Evolutionary conservation across 495 filamentous ascomycete species (phyloP), one percentile per base, ranked within the genome.

Genomic region (Pyrenopolyporus hunteri): DNA sequence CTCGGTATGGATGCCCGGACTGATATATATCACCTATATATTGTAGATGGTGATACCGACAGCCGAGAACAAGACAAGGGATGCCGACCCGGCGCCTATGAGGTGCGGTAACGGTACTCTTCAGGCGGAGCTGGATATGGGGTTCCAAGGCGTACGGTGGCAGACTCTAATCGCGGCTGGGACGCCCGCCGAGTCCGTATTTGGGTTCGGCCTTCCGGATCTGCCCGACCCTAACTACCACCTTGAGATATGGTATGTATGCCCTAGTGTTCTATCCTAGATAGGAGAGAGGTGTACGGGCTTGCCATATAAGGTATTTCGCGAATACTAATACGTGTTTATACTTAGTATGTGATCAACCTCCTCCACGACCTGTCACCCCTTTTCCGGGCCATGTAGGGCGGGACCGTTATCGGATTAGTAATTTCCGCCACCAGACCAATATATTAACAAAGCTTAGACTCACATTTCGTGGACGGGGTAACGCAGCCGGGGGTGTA

Each of bases 161-260:
- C 64, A 64, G 60, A 37, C 44, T 1, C 31, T 68, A 2, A 45
- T 64, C 3, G 64, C 64, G 14, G 59, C 64, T 17, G 64, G 64
- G 5, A 68, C 64, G 16, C 64, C 64, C 9, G 64, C 49, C 26
- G 64, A 68, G 42, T 60, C 64, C 6, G 64, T 64, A 14, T 64
- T 68, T 20, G 64, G 64, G 0, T 68, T 64, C 36, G 40, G 56
- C 37, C 32, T 68, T 19, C 59, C 64, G 22, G 57, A 64, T 16
- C 43, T 68, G 46, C 64, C 60, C 0, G 60, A 68, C 16, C 64
- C 64, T 2, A 68, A 60, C 28, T 68, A 64, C 56, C 49, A 57
- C 10, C 64, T 68, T 26, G 55, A 57, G 40, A 44, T 51, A 28
- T 68, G 59, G 57, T 61, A 48, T 22, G 44, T 26, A 13, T 36